phyloP scores from a whole-genome alignment of 352 stramenopile species.

The Salisapilia sapeloensis region DNA sequence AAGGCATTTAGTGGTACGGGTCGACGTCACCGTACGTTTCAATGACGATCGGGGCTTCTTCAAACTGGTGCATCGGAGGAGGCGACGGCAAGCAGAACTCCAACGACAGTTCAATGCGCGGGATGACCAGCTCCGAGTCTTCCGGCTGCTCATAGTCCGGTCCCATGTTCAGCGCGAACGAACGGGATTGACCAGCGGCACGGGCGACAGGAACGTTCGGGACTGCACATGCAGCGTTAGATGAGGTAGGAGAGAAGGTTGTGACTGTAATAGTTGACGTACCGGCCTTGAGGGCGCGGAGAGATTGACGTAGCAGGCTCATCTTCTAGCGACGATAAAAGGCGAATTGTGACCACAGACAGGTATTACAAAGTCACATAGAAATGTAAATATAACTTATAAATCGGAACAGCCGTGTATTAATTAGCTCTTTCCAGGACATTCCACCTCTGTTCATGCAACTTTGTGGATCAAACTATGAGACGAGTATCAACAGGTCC shows the following conservation, averaged over 20 bases:
- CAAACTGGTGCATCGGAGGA: slow-evolving; percentile 80
- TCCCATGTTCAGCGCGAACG: slow-evolving; percentile 23
- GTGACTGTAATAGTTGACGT: slow-evolving; percentile 7
- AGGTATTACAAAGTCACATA: too few species aligned
- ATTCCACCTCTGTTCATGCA: too few species aligned
- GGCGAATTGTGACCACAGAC: too few species aligned
- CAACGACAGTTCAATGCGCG: slow-evolving; percentile 63
- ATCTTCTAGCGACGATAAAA: too few species aligned
- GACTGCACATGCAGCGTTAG: not conserved
- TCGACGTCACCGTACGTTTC: slow-evolving; percentile 78
- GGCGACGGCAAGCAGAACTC: slow-evolving; percentile 76
- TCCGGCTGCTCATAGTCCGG: slow-evolving; percentile 38
- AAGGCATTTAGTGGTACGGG: slow-evolving; percentile 59
- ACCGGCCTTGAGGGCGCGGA: slow-evolving; percentile 68
- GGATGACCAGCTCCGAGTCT: slow-evolving; percentile 67
- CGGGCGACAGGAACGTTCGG: slow-evolving; percentile 3
- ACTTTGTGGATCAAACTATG: too few species aligned
- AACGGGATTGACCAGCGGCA: slow-evolving; percentile 20
- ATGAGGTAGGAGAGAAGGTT: not conserved
- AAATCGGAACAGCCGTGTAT: too few species aligned
- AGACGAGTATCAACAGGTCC: too few species aligned
- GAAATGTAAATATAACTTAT: too few species aligned
- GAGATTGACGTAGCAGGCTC: slow-evolving; percentile 68
- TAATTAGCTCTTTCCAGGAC: too few species aligned
- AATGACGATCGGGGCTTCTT: slow-evolving; percentile 75